These are phyloP conservation scores for Oldenlandia corymbosa DNA, from an alignment of 257 asterid genomes.

Conservation along the genomic window DNA sequence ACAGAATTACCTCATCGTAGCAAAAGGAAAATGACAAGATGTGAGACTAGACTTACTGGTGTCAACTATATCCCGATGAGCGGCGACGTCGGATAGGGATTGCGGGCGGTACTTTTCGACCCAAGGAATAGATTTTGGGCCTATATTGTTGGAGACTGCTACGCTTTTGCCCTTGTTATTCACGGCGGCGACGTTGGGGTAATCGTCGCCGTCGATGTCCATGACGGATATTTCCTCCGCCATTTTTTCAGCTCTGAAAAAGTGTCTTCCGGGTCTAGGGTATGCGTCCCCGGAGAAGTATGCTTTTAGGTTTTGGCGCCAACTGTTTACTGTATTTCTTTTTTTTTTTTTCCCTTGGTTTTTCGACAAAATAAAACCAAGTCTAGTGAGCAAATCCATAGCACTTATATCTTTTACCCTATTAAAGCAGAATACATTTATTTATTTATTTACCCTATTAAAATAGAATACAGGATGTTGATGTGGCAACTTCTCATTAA, in stretches of 20 bases:
- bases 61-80: constrained; percentile 90
- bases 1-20: neutral
- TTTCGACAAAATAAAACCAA: no score
- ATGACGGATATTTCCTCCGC: constrained; percentile 53
- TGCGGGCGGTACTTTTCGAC: constrained; percentile 98
- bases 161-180: constrained; percentile 55
- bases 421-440: no score
- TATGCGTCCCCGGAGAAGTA: no score
- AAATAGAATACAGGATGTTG: no score
- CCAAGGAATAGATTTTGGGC: constrained; percentile 75
- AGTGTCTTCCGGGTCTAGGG: no score
- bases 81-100: constrained; percentile 93
- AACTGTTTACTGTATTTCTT: no score
- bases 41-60: constrained; percentile 46
- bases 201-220: constrained; percentile 71
- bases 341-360: no score
- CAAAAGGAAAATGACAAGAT: neutral
- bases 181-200: constrained; percentile 14
- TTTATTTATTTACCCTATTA: no score
- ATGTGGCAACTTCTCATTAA: no score
- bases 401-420: no score
- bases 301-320: no score
- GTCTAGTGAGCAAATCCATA: no score
- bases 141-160: constrained; percentile 33
- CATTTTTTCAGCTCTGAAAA: constrained; percentile 28